Conservation (phyloP, 345 rosid species). For the Erodium maritimum region DNA sequence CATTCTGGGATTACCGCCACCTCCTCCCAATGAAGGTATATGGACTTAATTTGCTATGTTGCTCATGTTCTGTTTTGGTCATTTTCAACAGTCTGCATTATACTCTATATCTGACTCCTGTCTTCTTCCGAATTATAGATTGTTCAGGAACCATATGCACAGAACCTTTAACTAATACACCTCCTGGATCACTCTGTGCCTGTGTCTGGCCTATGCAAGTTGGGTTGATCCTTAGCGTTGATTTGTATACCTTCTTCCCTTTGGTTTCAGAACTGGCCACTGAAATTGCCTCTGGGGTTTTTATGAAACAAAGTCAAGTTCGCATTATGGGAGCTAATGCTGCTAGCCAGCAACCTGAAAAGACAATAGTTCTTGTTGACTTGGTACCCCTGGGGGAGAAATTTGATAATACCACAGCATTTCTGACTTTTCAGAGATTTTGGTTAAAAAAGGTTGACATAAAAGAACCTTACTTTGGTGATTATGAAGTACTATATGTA, state of each 20-base stretch:
- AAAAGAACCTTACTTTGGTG: conserved; percentile 51
- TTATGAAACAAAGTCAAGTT: conserved; percentile 94
- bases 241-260: conserved; percentile 88
- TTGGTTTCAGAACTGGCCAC: conserved; percentile 78
- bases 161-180: conserved; percentile 84
- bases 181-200: conserved; percentile 93
- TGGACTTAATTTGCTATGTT: conserved; percentile 5
- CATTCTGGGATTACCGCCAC: conserved; percentile 70
- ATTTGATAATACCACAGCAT: conserved; percentile 70
- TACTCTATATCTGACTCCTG: neutral
- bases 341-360: conserved; percentile 72
- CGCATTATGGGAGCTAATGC: conserved; percentile 94
- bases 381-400: conserved; percentile 75
- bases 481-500: conserved; percentile 70
- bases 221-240: conserved; percentile 64
- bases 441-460: conserved; percentile 68
- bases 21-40: conserved; percentile 90
- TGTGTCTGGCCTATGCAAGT: conserved; percentile 96
- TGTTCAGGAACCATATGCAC: conserved; percentile 59
- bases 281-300: conserved; percentile 74
- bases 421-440: conserved; percentile 70
- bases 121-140: conserved; percentile 38
- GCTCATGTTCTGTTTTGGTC: neutral
- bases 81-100: neutral
- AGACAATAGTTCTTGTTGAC: conserved; percentile 66